Conservation (phyloP, 2,329 filamentous ascomycete species). For the Huntiella bhutanensis region DNA sequence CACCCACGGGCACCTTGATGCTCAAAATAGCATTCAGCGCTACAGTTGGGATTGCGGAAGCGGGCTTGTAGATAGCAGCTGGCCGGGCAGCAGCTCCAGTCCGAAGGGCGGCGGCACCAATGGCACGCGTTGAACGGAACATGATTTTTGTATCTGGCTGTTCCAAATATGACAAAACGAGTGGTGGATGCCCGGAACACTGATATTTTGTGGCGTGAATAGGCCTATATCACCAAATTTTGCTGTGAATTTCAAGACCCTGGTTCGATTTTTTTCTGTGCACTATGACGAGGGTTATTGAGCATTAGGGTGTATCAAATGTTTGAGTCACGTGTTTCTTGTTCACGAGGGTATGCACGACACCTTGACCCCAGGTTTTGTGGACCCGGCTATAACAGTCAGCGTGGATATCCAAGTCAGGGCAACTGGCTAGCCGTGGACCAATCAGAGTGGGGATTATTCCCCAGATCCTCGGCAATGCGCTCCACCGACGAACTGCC, state of each 20-base stretch:
- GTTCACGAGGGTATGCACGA: too few species aligned
- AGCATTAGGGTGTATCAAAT: too few species aligned
- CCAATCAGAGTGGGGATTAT: conserved; percentile 29
- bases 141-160: neutral
- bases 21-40: neutral
- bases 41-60: neutral
- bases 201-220: too few species aligned
- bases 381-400: too few species aligned
- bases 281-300: too few species aligned
- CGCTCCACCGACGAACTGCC: neutral
- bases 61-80: neutral
- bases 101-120: neutral
- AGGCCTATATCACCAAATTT: too few species aligned
- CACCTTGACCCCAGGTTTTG: too few species aligned
- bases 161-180: neutral
- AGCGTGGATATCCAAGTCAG: too few species aligned
- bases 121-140: conserved; percentile 8
- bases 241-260: too few species aligned
- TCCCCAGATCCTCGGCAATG: conserved; percentile 33
- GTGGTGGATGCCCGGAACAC: too few species aligned
- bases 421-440: conserved; percentile 5
- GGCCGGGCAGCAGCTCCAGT: conserved; percentile 4
- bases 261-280: too few species aligned
- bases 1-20: conserved; percentile 5
- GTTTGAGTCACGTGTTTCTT: too few species aligned